Base-by-base conservation (phyloP, 371 early-diverging fungal genomes). In the Syncephalastrum racemosum region DNA sequence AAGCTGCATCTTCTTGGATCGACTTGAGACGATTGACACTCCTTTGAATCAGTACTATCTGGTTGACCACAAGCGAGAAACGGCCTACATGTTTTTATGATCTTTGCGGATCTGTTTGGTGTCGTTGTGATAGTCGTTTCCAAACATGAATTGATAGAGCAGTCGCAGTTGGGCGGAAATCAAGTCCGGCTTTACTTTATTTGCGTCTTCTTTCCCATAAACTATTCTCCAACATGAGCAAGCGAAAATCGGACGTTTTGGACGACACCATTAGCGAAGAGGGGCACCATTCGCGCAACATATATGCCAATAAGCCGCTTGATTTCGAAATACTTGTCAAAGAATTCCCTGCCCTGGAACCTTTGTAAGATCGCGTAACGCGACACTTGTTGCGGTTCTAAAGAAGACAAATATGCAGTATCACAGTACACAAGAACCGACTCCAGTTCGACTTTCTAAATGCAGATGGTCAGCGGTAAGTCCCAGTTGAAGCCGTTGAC, bases 11-110 rank as follows among this genome's bases (percentile, higher is more conserved):
- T 27, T 84, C 86, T 2, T 79, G 70, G 27, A 94, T 90, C 7
- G 94, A 94, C 53, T 67, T 66, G n/a, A 94, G 71, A 0, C 92
- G 83, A 65, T 94, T 91, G 65, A 82, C 80, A 42, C 91, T 91
- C 47, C 36, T 31, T 31, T 31, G 7, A 24, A 49, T 36, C 16
- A 45, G 25, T 42, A 53, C 20, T 4, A 18, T 22, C 5, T 12
- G 14, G 5, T 4, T 7, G 15, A 27, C 12, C 5, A 45, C 16
- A 19, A 4, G 7, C 41, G 15, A 39, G 22, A 50, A 18, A 0
- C 15, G 31, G 1, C 31, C 22, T 64, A 78, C 79, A 78, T 68
- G 48, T 72, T 68, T 46, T 78, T 78, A 39, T 65, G 65, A 56
- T 78, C 75, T 46, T 69, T 73, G 41, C 79, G 61, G 41, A 78